A percentile compares a stretch with the other conserved stretches of the same genome.
Conservation (phyloP, 768 basidiomycete genomes). For the Agaricus sinodeliciosus region DNA sequence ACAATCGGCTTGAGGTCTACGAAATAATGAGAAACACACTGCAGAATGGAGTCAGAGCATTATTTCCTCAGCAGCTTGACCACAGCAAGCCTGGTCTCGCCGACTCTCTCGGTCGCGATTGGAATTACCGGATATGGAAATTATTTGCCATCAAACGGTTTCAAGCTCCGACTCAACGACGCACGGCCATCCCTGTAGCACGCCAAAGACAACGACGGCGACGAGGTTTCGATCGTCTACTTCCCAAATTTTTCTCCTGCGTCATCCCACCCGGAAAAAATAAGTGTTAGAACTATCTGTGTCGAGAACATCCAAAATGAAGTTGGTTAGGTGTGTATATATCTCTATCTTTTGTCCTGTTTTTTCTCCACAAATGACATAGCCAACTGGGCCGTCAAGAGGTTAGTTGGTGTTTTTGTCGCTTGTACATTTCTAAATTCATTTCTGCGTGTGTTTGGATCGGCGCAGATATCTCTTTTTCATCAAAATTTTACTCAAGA, state of each 20-base stretch:
- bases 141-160: neutral
- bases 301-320: slow-evolving; percentile 39
- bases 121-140: too few relatives aligned
- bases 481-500: too few relatives aligned
- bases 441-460: neutral
- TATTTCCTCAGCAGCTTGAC: too few relatives aligned
- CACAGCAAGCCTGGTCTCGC: too few relatives aligned
- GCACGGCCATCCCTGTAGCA: neutral
- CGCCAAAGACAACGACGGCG: neutral
- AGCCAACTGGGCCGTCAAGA: slow-evolving; percentile 8
- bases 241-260: neutral
- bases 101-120: too few relatives aligned
- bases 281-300: neutral
- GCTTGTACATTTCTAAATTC: neutral
- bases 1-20: too few relatives aligned
- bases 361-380: neutral
- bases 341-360: slow-evolving; percentile 9
- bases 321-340: slow-evolving; percentile 68
- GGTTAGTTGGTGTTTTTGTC: slow-evolving; percentile 7
- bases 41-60: too few relatives aligned
- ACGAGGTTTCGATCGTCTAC: neutral
- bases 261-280: neutral
- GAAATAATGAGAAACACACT: too few relatives aligned
- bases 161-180: slow-evolving; percentile 2
- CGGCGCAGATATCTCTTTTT: slow-evolving; percentile 3